phyloP scores from a whole-genome alignment of 768 basidiomycete genomes.

The Boletellus ananiceps region DNA sequence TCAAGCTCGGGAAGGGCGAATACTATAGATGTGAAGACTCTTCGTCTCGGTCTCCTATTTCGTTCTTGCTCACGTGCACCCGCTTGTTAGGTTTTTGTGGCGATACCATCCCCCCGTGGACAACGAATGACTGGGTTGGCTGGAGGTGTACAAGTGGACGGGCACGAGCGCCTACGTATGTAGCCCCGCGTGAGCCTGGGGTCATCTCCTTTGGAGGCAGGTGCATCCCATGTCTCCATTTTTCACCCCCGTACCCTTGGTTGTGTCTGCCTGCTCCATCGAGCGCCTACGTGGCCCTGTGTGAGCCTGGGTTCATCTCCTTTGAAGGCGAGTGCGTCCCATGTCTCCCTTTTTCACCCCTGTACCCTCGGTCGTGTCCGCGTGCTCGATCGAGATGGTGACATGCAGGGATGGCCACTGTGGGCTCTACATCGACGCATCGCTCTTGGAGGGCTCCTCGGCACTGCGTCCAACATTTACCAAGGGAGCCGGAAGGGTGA shows the following conservation, averaged over 20 bases:
- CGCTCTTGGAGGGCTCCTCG: too few relatives aligned
- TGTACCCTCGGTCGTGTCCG: conserved; percentile 20
- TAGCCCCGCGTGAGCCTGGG: conserved; percentile 74
- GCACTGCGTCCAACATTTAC: too few relatives aligned
- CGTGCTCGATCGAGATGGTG: too few relatives aligned
- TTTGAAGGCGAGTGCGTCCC: conserved; percentile 88
- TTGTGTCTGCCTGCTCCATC: too few relatives aligned
- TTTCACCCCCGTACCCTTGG: too few relatives aligned
- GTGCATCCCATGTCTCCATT: conserved; percentile 42
- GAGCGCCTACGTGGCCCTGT: conserved; percentile 44
- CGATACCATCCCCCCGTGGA: conserved; percentile 38
- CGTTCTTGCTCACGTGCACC: background rate
- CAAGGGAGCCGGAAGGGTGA: too few relatives aligned
- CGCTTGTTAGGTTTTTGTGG: conserved; percentile 71
- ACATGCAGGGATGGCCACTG: too few relatives aligned
- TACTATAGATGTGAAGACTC: conserved; percentile 89
- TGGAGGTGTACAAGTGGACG: conserved; percentile 77
- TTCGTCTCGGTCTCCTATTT: too few relatives aligned
- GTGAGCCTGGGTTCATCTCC: conserved; percentile 74
- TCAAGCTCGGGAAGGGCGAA: conserved; percentile 47
- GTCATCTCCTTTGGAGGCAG: conserved; percentile 91
- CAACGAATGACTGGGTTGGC: conserved; percentile 21
- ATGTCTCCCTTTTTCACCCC: conserved; percentile 23
- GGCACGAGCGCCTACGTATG: conserved; percentile 88
- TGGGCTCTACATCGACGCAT: too few relatives aligned